Evolutionary conservation across 148 eudicot species (phyloP), one percentile per base, ranked within the genome.

Genomic region (Pouteria glomerata): DNA sequence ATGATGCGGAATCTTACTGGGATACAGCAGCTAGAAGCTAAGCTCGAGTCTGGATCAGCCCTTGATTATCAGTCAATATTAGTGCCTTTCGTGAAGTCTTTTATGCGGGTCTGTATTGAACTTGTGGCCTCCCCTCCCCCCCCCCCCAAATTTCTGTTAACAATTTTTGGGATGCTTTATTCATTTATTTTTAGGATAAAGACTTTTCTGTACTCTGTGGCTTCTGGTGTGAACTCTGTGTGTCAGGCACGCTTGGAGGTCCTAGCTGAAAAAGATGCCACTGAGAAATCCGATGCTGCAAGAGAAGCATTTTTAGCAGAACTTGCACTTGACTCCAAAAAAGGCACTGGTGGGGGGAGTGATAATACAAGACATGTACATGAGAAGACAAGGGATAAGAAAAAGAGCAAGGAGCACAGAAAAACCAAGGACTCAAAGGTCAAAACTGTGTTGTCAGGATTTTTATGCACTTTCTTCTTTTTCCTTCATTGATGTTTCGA

Each of bases 261-360:
- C 81, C 77, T 92, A 60, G 92, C 97, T 1, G 96, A 92, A 75
- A 96, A 90, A 82, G 96, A 90, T 74, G 99, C 99, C 55, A 90
- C 94, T 62, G 90, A 84, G 80, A 96, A 96, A 84, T 96, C 99
- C 67, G 97, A 96, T 85, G 99, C 97, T 72, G 97, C 89, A 70
- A 88, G 99, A 80, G 96, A 96, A 81, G 97, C 97, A 61, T 87
- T 96, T 80, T 77, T 96, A 73, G 97, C 97, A 2, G 97, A 96
- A 85, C 91, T 96, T 82, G 99, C 94, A 53, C 92, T 82, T 76
- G 97, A 95, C 84, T 88, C 96, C 44, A 85, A 83, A 70, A 91
- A 87, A 66, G 76, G 77, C 59, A 65, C 41, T 73, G 82, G 84
- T 34, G 80, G 78, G 64, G 87, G 86, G 76, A 78, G 55, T 72